These are phyloP conservation scores for Salix arbutifolia DNA, from an alignment of 345 rosid genomes.

Conservation along the genomic window DNA sequence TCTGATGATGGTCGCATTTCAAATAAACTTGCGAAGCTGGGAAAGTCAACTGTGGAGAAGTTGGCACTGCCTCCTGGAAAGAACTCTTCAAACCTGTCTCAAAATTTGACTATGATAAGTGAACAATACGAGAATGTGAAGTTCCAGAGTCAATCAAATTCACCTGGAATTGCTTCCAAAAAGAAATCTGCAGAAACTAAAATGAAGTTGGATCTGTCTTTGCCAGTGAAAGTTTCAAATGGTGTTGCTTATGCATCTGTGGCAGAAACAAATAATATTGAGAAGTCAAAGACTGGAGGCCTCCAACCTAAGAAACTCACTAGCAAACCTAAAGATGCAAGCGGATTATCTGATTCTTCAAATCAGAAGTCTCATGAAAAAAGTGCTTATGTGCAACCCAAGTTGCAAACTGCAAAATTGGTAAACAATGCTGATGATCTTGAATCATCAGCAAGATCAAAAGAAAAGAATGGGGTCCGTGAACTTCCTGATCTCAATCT, in stretches of 20 bases:
- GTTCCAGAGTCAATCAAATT: constrained; percentile 38
- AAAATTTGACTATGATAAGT: constrained; percentile 30
- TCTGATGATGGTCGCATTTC: constrained; percentile 41
- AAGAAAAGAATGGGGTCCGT: constrained; percentile 51
- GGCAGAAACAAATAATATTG: constrained; percentile 42
- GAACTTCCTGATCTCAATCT: constrained; percentile 49
- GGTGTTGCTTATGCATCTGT: constrained; percentile 37
- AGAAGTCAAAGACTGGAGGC: constrained; percentile 46
- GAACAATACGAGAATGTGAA: constrained; percentile 35
- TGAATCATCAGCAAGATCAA: constrained; percentile 41
- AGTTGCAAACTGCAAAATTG: constrained; percentile 45
- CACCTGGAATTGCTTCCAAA: constrained; percentile 41
- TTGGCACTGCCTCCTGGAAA: constrained; percentile 31
- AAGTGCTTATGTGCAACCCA: constrained; percentile 39
- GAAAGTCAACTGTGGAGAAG: constrained; percentile 42
- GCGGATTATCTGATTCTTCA: constrained; percentile 38
- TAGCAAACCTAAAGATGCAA: constrained; percentile 52
- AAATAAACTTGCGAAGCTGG: constrained; percentile 54
- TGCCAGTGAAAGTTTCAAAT: constrained; percentile 40
- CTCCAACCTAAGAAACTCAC: constrained; percentile 36
- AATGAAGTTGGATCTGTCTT: constrained; percentile 35
- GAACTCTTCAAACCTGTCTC: constrained; percentile 26
- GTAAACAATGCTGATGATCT: constrained; percentile 25
- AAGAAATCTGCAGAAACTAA: constrained; percentile 54
- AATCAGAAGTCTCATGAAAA: constrained; percentile 51